phyloP scores from a whole-genome alignment of 768 basidiomycete species.

The Phallus indusiatus region DNA sequence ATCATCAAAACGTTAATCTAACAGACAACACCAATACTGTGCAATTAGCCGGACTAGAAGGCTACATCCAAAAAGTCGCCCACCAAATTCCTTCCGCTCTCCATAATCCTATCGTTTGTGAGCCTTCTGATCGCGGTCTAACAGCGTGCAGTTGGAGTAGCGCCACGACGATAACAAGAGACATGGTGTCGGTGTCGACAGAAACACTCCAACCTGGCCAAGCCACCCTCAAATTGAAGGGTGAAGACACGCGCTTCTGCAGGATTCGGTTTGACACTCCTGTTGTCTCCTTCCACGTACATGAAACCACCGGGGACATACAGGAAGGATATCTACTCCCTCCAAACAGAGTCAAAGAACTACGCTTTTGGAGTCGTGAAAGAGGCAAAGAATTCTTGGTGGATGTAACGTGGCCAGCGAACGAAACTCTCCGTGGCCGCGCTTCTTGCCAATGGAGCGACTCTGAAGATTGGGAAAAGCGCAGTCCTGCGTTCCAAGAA shows the following conservation, averaged over 20 bases:
- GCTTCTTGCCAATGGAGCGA: conserved; percentile 48
- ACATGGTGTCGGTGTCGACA: conserved; percentile 38
- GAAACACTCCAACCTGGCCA: conserved; percentile 32
- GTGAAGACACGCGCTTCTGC: conserved; percentile 56
- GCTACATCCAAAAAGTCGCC: conserved; percentile 26
- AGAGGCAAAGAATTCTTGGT: conserved; percentile 49
- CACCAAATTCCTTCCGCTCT: conserved; percentile 44
- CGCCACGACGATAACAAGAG: conserved; percentile 20
- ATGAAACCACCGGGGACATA: conserved; percentile 24
- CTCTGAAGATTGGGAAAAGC: conserved; percentile 49
- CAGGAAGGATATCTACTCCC: conserved; percentile 13
- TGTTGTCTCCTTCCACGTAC: conserved; percentile 33
- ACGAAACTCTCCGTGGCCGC: conserved; percentile 27
- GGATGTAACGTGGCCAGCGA: conserved; percentile 38
- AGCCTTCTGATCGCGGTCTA: conserved; percentile 25
- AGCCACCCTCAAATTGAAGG: conserved; percentile 42
- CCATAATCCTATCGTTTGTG: conserved; percentile 26
- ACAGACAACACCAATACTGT: conserved; percentile 37
- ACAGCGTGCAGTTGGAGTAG: conserved; percentile 39
- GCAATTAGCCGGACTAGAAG: conserved; percentile 9
- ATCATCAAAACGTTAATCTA: conserved; percentile 40
- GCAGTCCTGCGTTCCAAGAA: conserved; percentile 66
- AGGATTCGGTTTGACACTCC: conserved; percentile 46
- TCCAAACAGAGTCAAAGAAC: conserved; percentile 25
- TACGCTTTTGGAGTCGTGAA: conserved; percentile 51